A percentile compares a stretch with the other conserved stretches of the same genome.
These are phyloP conservation scores for Panaeolus cyanescens DNA, from an alignment of 768 basidiomycete genomes.

Conservation along the genomic window DNA sequence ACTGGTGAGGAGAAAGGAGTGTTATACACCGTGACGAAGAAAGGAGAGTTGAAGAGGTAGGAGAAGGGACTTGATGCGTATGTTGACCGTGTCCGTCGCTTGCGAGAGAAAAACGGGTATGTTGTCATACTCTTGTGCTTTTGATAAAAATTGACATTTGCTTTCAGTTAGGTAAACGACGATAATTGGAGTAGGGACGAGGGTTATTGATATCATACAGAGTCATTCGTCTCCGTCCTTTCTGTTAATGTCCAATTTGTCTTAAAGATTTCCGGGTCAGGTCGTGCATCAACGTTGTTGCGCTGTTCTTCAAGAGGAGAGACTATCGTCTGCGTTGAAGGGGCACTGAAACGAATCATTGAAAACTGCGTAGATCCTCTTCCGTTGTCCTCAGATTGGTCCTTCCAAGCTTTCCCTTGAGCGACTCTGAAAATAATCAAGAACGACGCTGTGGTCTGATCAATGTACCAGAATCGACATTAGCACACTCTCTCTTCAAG, in stretches of 20 bases:
- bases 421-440: conserved; percentile 10
- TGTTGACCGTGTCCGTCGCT: conserved; percentile 16
- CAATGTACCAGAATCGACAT: no score
- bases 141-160: neutral
- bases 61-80: conserved; percentile 33
- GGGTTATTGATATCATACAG: neutral
- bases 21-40: conserved; percentile 32
- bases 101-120: neutral
- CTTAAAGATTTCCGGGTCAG: neutral
- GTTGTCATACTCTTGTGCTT: neutral
- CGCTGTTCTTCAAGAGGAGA: neutral
- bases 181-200: neutral
- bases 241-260: neutral
- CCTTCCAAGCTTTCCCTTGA: conserved; percentile 7
- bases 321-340: neutral
- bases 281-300: neutral
- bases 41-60: conserved; percentile 29
- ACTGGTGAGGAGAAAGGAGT: conserved; percentile 20
- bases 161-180: neutral
- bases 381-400: neutral
- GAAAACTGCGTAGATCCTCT: neutral
- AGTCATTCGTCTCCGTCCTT: neutral
- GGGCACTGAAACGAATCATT: neutral
- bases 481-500: neutral
- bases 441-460: conserved; percentile 10